Evolutionary conservation across 2,329 filamentous ascomycete genomes (phyloP).

Genomic region (Penicillium sp.): DNA sequence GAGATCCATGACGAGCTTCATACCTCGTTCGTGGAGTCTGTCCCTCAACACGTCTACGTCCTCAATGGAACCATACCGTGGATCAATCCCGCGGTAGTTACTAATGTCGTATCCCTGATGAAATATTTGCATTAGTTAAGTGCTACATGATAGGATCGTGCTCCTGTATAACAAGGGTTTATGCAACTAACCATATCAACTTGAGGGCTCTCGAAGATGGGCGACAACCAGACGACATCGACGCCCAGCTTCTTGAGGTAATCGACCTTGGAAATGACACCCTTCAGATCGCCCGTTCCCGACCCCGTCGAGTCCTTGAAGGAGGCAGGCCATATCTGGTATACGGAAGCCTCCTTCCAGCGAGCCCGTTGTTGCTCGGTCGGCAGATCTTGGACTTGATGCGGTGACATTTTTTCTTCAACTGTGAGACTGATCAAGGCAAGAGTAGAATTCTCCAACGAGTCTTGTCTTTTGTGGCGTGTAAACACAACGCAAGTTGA

Average conservation of each 20-base stretch:
- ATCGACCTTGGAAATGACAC: constrained; percentile 21
- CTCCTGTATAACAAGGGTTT: background rate
- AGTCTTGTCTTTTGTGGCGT: too few species aligned
- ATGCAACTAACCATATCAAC: constrained; percentile 35
- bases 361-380: background rate
- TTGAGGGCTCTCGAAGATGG: constrained; percentile 46
- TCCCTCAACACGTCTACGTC: constrained; percentile 50
- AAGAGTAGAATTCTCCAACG: background rate
- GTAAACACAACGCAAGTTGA: background rate
- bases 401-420: constrained; percentile 1
- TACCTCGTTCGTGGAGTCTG: constrained; percentile 46
- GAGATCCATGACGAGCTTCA: constrained; percentile 55
- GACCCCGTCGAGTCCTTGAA: constrained; percentile 1
- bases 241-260: constrained; percentile 34
- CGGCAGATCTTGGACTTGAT: background rate
- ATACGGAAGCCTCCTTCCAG: constrained; percentile 3
- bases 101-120: constrained; percentile 61
- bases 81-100: constrained; percentile 46
- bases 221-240: constrained; percentile 36
- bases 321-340: constrained; percentile 3
- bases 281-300: constrained; percentile 2
- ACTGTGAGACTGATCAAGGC: background rate
- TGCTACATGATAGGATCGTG: background rate
- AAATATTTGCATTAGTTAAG: background rate
- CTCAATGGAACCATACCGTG: constrained; percentile 49